Evolutionary conservation across 768 basidiomycete genomes (phyloP), one percentile per base, ranked within the genome.

Genomic region (Xanthoconium stramineum): DNA sequence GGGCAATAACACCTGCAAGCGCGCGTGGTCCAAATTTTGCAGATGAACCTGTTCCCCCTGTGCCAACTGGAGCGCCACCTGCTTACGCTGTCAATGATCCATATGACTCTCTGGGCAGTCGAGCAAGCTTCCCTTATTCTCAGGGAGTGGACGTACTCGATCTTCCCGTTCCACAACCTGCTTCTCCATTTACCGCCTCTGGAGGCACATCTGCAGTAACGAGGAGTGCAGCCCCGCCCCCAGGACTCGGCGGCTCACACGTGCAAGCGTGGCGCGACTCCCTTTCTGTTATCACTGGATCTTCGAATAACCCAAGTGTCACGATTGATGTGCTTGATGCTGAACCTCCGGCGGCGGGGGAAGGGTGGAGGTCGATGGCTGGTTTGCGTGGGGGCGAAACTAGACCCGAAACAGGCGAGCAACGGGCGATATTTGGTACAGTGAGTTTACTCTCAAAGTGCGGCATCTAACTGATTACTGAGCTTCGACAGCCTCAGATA

Each of bases 241-340:
- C 75, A 14, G 79, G 80, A 20, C 71, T 79, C 20, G 56, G 59
- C 2, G 56, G 67, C 1, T 66, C 71, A 13, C 65, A 69, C 33
- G 60, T 65, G n/a, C 56, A 57, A 32, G 61, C 61, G 17, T 76
- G 72, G 75, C 71, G 72, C 33, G 70, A 70, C 47, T 77, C 69
- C 59, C 68, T 61, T 51, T 65, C 56, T 50, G 69, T 64, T n/a
- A 65, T 70, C 38, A 68, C 69, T 19, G 71, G 72, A 37, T 69
- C 69, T 30, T 68, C 62, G 15, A 61, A 70, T 38, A 71, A 59
- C 3, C 72, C 65, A 8, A 61, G 68, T 14, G 24, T 84, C 52
- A 70, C 77, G 4, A 78, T 84, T 19, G 86, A 89, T 64, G 65
- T 88, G 6, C 72, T 88, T 15, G 89, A 91, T 57, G 85, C 88